phyloP scores from a whole-genome alignment of 2,329 filamentous ascomycete genomes.

The Botrytis galanthina region DNA sequence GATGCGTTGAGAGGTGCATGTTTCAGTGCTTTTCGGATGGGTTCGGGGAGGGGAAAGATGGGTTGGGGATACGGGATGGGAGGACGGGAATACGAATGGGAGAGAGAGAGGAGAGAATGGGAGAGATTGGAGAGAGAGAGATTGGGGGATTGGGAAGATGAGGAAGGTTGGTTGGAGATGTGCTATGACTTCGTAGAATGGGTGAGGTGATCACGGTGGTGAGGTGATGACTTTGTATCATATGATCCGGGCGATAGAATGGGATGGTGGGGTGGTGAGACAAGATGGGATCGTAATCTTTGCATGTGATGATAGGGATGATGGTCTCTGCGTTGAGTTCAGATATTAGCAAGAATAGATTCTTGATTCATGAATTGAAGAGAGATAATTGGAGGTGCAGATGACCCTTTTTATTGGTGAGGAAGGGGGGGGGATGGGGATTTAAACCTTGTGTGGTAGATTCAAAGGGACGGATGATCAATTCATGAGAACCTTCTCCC shows the following conservation, averaged over 20 bases:
- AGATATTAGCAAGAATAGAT: background rate
- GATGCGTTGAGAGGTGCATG: background rate
- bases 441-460: conserved; percentile 10
- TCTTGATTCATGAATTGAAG: conserved; percentile 2
- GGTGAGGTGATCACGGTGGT: background rate
- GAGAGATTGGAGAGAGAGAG: background rate
- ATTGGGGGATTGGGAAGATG: background rate
- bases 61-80: background rate
- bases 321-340: background rate
- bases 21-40: conserved; percentile 10
- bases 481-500: conserved; percentile 13
- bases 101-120: background rate
- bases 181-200: background rate
- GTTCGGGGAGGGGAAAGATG: background rate
- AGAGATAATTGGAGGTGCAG: conserved; percentile 1
- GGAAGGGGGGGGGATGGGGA: background rate
- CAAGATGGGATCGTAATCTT: conserved; percentile 3
- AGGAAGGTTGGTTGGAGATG: background rate
- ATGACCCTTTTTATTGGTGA: conserved; percentile 19
- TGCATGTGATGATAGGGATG: conserved; percentile 8
- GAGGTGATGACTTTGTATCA: conserved; percentile 16
- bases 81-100: background rate
- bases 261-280: conserved; percentile 19
- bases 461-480: conserved; percentile 17
- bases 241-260: conserved; percentile 9